A percentile compares a stretch with the other conserved stretches of the same genome.
phyloP scores from a whole-genome alignment of 208 protist species.

The Trypanosoma cruzi region DNA sequence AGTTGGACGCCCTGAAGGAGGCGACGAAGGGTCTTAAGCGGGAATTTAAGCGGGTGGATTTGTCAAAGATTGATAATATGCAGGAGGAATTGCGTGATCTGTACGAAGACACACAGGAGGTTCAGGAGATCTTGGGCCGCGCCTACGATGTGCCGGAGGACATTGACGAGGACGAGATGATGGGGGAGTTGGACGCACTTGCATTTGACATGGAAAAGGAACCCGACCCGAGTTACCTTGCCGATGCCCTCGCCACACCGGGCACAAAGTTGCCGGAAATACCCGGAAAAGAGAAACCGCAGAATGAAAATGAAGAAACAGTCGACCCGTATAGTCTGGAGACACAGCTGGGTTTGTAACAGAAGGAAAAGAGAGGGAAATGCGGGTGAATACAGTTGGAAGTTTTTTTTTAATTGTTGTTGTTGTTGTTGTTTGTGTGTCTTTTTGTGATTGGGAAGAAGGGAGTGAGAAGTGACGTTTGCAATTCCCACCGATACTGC shows the following conservation, averaged over 20 bases:
- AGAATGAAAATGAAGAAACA: constrained; percentile 36
- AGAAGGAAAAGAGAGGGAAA: not conserved
- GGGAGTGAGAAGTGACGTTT: no score
- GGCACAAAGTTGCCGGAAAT: constrained; percentile 57
- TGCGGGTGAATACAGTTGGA: no score
- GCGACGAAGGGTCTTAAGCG: constrained; percentile 86
- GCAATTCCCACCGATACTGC: no score
- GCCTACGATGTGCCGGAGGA: constrained; percentile 91
- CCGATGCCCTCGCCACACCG: constrained; percentile 79
- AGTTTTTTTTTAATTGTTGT: no score
- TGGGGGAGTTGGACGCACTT: constrained; percentile 88
- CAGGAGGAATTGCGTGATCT: constrained; percentile 92
- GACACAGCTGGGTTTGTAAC: constrained; percentile 86
- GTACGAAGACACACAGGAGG: constrained; percentile 92
- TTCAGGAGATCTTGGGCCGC: constrained; percentile 93
- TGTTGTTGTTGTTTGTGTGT: no score
- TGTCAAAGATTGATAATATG: constrained; percentile 84
- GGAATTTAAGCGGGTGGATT: constrained; percentile 85
- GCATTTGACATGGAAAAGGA: constrained; percentile 84
- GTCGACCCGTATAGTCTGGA: constrained; percentile 85
- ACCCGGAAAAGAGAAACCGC: constrained; percentile 32
- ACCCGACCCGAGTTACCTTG: constrained; percentile 79
- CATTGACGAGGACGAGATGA: constrained; percentile 93
- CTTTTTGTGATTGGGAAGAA: no score
- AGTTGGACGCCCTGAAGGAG: constrained; percentile 90